Conservation (phyloP, 805 yeast species). For the Blastobotrys chiropterorum region DNA sequence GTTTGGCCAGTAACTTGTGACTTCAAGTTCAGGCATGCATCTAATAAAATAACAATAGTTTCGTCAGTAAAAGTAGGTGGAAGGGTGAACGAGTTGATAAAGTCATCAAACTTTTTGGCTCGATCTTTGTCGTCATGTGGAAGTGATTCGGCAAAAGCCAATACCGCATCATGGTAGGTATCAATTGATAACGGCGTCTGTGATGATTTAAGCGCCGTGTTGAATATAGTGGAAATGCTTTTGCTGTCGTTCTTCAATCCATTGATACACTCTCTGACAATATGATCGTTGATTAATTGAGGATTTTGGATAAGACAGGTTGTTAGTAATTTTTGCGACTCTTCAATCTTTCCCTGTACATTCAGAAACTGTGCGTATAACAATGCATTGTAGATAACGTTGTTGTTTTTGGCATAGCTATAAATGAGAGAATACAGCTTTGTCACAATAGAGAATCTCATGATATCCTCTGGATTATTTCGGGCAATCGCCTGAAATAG, state of each 20-base stretch:
- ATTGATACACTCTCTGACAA: constrained; percentile 8
- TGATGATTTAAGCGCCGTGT: neutral
- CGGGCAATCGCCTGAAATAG: constrained; percentile 16
- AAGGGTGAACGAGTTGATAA: neutral
- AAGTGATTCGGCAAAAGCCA: neutral
- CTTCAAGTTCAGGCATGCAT: constrained; percentile 12
- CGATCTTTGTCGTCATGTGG: neutral
- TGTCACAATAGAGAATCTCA: constrained; percentile 12
- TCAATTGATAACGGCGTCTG: neutral
- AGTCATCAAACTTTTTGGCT: neutral
- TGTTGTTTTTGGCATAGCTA: constrained; percentile 5
- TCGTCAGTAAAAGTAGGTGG: constrained; percentile 3
- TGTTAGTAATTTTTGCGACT: constrained; percentile 18
- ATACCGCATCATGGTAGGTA: neutral
- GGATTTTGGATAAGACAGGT: constrained; percentile 14
- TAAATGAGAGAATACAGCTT: constrained; percentile 20
- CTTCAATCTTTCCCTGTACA: constrained; percentile 12
- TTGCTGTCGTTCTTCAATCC: neutral
- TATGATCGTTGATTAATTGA: constrained; percentile 1
- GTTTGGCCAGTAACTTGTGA: constrained; percentile 9
- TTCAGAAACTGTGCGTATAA: constrained; percentile 20
- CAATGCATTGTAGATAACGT: constrained; percentile 20
- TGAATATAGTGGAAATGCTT: neutral
- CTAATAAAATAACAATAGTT: constrained; percentile 14
- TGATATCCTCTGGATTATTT: constrained; percentile 8